Base-by-base conservation (phyloP, 306 rosid genomes). In the Ormosia emarginata region DNA sequence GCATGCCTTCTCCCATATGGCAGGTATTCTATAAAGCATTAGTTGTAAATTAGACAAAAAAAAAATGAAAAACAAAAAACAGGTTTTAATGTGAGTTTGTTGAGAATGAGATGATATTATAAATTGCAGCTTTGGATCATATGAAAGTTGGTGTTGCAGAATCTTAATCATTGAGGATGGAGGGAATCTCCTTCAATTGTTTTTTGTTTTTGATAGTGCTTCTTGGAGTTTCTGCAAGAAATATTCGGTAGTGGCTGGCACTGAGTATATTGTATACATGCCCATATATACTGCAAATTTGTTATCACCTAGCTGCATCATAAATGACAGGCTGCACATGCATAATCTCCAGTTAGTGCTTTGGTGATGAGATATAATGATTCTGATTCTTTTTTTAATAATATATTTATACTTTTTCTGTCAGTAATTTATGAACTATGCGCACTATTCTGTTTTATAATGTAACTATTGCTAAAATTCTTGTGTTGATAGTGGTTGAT, bases 401-500 rank as follows among this genome's bases (percentile, higher is more conserved):
- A 6, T 24, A 49, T 71, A 14, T 67, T 11, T 43, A 44, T 66
- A 17, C 59, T 7, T 67, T 74, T 66, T 50, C 49, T 69, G 12
- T 75, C 34, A 14, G 18, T 70, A 74, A 17, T 53, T 30, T 37
- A 49, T 75, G 44, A 67, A 50, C 2, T 40, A 29, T 4, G 50
- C n/a, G 30, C 5, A 0, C 2, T 72, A 47, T 69, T 69, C 72
- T 52, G 7, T 62, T 52, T 68, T 39, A 12, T 56, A 41, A 11
- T 56, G 44, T 74, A 74, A 50, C 13, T 69, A 3, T 57, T 67
- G 37, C 75, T 40, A 74, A 56, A 36, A 44, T 63, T 81, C 41
- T 47, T 77, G 79, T 41, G 76, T 59, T 79, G 52, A 58, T 85
- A 96, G 99, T 96, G 99, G 87, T 65, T 79, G 99, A 96, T 86